Percentiles rank a stretch among this genome's conserved stretches.
Evolutionary conservation across 208 protist species (phyloP).

Genomic region (Wallacemonas sp.): DNA sequence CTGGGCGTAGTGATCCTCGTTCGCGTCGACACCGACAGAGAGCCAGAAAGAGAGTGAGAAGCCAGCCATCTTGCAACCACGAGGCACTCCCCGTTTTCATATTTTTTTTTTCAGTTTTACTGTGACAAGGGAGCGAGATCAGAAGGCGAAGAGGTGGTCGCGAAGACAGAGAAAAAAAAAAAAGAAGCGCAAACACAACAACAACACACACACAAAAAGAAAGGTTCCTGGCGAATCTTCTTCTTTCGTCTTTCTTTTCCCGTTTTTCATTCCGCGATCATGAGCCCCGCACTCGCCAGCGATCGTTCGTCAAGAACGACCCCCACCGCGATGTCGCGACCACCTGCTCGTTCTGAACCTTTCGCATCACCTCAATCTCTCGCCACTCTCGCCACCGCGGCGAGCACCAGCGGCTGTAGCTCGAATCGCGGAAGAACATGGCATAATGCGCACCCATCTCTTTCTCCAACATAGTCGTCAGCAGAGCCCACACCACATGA

Average conservation of each 20-base stretch:
- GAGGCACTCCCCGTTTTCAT: slow-evolving; percentile 4
- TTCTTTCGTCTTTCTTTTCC: background rate
- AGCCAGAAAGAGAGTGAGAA: no score
- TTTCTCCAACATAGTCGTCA: slow-evolving; percentile 64
- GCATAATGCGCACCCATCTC: slow-evolving; percentile 77
- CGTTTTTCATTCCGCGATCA: no score
- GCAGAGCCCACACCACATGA: slow-evolving; percentile 78
- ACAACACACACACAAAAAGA: background rate
- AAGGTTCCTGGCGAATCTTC: no score
- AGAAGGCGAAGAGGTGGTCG: slow-evolving; percentile 8
- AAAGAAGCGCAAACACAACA: no score
- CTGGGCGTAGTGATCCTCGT: no score
- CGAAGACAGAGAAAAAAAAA: no score
- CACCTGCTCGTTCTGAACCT: slow-evolving; percentile 60
- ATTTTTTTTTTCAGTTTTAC: slow-evolving; percentile 15
- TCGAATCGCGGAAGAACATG: slow-evolving; percentile 65
- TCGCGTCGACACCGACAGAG: no score
- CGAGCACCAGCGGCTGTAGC: slow-evolving; percentile 79
- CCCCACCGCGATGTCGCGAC: slow-evolving; percentile 61
- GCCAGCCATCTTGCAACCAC: no score
- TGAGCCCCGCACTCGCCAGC: slow-evolving; percentile 62
- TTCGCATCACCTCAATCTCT: slow-evolving; percentile 64
- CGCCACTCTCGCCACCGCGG: slow-evolving; percentile 87
- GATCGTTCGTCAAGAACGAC: slow-evolving; percentile 63
- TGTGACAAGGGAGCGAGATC: background rate